Evolutionary conservation across 306 rosid species (phyloP).

Genomic region (Parietaria judaica): DNA sequence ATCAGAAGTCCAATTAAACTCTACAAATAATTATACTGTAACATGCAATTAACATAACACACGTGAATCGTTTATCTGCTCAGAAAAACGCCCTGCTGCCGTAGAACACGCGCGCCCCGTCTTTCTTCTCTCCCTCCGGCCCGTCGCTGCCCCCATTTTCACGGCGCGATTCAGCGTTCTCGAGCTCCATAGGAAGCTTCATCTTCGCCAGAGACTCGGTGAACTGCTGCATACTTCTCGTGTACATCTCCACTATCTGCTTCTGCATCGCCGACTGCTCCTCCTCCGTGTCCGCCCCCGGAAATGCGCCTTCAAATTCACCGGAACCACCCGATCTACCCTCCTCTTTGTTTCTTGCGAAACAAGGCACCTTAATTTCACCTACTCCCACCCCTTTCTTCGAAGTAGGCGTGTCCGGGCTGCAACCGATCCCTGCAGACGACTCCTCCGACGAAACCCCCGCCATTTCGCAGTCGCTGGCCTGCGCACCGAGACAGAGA

Average conservation of each 20-base stretch:
- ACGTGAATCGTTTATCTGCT: constrained; percentile 3
- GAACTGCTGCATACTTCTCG: constrained; percentile 87
- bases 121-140: constrained; percentile 50
- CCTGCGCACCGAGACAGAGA: constrained; percentile 58
- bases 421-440: constrained; percentile 37
- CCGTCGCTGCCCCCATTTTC: constrained; percentile 34
- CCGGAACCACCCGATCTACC: constrained; percentile 40
- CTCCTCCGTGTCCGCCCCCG: constrained; percentile 59
- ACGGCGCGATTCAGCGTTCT: constrained; percentile 34
- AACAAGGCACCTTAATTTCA: constrained; percentile 22
- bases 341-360: constrained; percentile 34
- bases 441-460: constrained; percentile 21
- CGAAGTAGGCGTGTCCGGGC: constrained; percentile 64
- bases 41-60: constrained; percentile 2
- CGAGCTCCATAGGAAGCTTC: constrained; percentile 87
- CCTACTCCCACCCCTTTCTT: constrained; percentile 27
- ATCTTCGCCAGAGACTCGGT: constrained; percentile 78
- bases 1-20: not conserved
- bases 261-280: constrained; percentile 81
- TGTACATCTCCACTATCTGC: constrained; percentile 84
- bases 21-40: not conserved
- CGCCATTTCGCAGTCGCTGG: too few relatives aligned
- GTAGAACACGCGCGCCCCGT: constrained; percentile 73
- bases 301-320: constrained; percentile 27
- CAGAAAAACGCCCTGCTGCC: constrained; percentile 85